These are phyloP conservation scores for Amanita subjunquillea DNA, from an alignment of 768 basidiomycete species.

Conservation along the genomic window DNA sequence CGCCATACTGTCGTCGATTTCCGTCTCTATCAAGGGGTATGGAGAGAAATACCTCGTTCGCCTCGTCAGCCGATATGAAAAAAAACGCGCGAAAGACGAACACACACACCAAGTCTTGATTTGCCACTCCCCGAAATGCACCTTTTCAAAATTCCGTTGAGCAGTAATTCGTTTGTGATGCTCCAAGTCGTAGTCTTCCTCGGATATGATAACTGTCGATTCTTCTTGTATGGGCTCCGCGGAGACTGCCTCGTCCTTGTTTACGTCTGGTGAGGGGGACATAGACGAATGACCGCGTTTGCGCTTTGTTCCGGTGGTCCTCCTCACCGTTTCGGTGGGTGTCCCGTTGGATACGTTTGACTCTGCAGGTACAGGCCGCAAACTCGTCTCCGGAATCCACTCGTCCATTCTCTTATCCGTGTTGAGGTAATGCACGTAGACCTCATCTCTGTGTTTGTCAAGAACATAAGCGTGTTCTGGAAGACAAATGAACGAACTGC, in stretches of 20 bases:
- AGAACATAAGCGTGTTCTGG: conserved; percentile 43
- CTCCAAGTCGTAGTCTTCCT: conserved; percentile 57
- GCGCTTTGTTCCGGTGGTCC: conserved; percentile 6
- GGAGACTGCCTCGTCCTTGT: conserved; percentile 6
- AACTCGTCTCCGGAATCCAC: conserved; percentile 45
- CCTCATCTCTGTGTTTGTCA: conserved; percentile 36
- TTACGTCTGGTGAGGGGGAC: background rate
- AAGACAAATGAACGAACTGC: conserved; percentile 4
- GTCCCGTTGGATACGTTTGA: conserved; percentile 21
- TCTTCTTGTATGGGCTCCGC: conserved; percentile 15
- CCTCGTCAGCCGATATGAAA: background rate
- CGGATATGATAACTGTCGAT: conserved; percentile 34
- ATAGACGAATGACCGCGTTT: conserved; percentile 8
- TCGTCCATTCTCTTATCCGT: conserved; percentile 68
- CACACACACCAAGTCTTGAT: conserved; percentile 75
- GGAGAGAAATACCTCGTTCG: conserved; percentile 82
- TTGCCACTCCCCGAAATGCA: conserved; percentile 77
- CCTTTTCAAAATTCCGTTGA: conserved; percentile 78
- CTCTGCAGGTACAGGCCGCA: conserved; percentile 16
- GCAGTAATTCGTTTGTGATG: conserved; percentile 57
- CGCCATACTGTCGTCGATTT: conserved; percentile 37
- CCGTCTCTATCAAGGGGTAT: conserved; percentile 68
- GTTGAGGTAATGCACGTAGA: conserved; percentile 66
- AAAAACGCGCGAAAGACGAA: background rate
- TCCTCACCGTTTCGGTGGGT: conserved; percentile 2